Percentiles rank a stretch among this genome's conserved stretches.
Conservation (phyloP, 768 basidiomycete genomes). For the Collybia sordida region DNA sequence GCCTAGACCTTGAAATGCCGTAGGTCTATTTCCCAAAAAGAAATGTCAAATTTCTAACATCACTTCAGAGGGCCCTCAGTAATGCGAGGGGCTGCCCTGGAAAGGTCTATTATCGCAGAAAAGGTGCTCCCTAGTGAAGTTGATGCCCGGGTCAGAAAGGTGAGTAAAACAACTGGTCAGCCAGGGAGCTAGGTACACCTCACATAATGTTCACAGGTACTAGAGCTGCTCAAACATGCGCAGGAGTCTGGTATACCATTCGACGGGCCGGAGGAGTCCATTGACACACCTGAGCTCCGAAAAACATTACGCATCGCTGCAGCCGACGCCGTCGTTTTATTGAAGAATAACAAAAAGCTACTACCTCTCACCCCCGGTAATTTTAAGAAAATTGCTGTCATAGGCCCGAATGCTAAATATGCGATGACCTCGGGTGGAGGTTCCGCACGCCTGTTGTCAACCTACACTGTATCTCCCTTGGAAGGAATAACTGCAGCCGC, state of each 20-base stretch:
- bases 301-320: slow-evolving; percentile 49
- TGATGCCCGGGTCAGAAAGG: slow-evolving; percentile 37
- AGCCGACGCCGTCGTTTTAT: slow-evolving; percentile 53
- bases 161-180: not conserved
- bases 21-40: slow-evolving; percentile 25
- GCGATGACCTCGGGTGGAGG: slow-evolving; percentile 59
- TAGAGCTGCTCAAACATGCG: slow-evolving; percentile 46
- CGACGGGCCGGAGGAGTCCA: slow-evolving; percentile 42
- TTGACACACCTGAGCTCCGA: slow-evolving; percentile 48
- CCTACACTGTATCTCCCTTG: slow-evolving; percentile 56
- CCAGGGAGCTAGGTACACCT: not conserved
- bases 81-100: slow-evolving; percentile 45
- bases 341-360: slow-evolving; percentile 56
- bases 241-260: slow-evolving; percentile 55
- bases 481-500: slow-evolving; percentile 50
- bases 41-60: slow-evolving; percentile 24
- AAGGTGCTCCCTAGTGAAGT: slow-evolving; percentile 45
- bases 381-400: slow-evolving; percentile 51
- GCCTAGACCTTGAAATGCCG: slow-evolving; percentile 67
- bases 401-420: slow-evolving; percentile 60
- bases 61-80: slow-evolving; percentile 40
- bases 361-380: slow-evolving; percentile 41
- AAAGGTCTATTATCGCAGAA: slow-evolving; percentile 35
- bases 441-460: slow-evolving; percentile 49
- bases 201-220: slow-evolving; percentile 32